Conservation (phyloP, 2,329 filamentous ascomycete species). For the Torrubiellomyces zombiae region DNA sequence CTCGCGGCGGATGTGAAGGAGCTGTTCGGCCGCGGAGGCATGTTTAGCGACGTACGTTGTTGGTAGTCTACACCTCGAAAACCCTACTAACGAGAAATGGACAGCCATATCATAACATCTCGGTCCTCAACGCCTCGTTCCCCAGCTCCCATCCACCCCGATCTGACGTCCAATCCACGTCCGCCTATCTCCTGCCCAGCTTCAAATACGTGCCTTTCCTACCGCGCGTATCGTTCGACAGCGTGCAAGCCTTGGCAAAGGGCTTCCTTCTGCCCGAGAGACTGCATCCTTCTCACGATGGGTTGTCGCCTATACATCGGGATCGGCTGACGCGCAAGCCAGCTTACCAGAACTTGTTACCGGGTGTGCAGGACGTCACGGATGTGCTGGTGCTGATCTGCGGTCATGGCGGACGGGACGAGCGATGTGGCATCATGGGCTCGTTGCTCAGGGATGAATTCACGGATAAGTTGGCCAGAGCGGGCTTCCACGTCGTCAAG, state of each 20-base stretch:
- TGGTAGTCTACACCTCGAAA: neutral
- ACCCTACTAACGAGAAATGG: neutral
- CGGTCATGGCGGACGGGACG: conserved; percentile 69
- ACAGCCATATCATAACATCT: conserved; percentile 70
- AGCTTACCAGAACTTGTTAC: conserved; percentile 33
- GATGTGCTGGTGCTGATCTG: conserved; percentile 74
- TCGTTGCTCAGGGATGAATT: conserved; percentile 61
- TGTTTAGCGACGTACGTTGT: conserved; percentile 45
- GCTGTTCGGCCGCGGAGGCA: conserved; percentile 47
- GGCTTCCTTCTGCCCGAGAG: conserved; percentile 48
- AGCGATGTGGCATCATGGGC: conserved; percentile 66
- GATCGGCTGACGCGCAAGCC: conserved; percentile 33
- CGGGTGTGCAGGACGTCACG: conserved; percentile 41
- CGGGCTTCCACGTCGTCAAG: conserved; percentile 30
- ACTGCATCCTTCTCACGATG: conserved; percentile 44
- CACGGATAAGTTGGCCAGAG: conserved; percentile 33
- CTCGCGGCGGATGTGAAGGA: conserved; percentile 57
- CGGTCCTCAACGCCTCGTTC: conserved; percentile 64
- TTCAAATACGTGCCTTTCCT: conserved; percentile 68
- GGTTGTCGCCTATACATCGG: conserved; percentile 38
- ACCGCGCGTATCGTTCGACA: conserved; percentile 41
- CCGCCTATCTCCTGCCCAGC: conserved; percentile 63
- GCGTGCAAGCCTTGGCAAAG: conserved; percentile 40
- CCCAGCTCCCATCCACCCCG: conserved; percentile 33
- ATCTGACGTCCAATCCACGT: conserved; percentile 33